Evolutionary conservation across 768 basidiomycete species (phyloP), one percentile per base, ranked within the genome.

Genomic region (Boletus vinaceobasis): DNA sequence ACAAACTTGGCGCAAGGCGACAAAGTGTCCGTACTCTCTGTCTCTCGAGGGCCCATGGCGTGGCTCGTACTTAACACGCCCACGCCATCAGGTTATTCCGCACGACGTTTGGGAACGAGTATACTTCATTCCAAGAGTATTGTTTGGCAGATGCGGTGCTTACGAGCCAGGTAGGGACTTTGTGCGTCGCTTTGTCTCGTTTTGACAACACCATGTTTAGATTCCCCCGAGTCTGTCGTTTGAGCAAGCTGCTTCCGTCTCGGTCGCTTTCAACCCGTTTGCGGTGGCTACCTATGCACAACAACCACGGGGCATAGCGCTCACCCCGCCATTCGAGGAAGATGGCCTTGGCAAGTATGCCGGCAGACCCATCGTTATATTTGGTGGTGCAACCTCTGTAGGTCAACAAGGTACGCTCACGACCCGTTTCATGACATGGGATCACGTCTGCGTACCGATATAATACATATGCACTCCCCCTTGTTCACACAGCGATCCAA

Each of bases 221-320:
- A 65, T 78, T 17, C 74, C 74, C 4, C 43, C 60, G 8, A 67
- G 65, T 23, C 15, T 74, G 13, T 62, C 73, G 0, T 73, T 72
- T 50, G 73, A 76, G 26, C 48, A 74, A 46, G 77, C 70, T 0
- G 60, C 74, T 2, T 68, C 75, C 1, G 57, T 78, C 9, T 68
- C 68, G 3, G 52, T 68, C n/a, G 72, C 53, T 2, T 56, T 76
- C 19, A 58, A 58, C 7, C 68, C 73, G 3, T 74, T 73, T 2
- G 72, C 67, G 19, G 53, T 67, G 7, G 74, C 62, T 15, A 70
- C 76, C 7, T 76, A 65, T 54, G 59, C 60, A 3, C 56, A 60
- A 35, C 39, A 57, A 26, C 65, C 69, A 3, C 36, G 56, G 19
- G 70, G 71, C 21, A 63, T 65, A 5, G 73, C 48, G 5, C 50